phyloP scores from a whole-genome alignment of 2,329 filamentous ascomycete genomes.

The Annulohypoxylon truncatum region DNA sequence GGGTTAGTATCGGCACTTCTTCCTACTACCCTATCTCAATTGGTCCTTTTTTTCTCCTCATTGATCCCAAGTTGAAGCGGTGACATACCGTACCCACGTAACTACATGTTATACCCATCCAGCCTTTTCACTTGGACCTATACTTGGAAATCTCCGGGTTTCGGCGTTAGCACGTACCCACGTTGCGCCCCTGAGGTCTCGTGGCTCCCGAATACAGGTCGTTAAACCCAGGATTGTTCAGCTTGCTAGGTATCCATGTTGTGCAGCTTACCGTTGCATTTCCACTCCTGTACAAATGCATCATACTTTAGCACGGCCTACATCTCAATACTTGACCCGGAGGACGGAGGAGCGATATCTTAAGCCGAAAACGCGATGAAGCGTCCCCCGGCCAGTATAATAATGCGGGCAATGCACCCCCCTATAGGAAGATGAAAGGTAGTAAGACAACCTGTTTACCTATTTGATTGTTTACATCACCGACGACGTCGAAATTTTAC shows the following conservation, averaged over 20 bases:
- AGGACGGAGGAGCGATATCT: slow-evolving; percentile 11
- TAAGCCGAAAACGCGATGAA: slow-evolving; percentile 20
- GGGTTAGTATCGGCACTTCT: not conserved
- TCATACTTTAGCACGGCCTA: not conserved
- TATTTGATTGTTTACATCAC: not conserved
- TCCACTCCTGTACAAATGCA: not conserved
- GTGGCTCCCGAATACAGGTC: not conserved
- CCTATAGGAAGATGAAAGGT: not conserved
- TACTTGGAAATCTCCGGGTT: not conserved
- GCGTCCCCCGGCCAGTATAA: slow-evolving; percentile 16
- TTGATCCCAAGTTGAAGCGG: not conserved
- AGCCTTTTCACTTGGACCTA: not conserved
- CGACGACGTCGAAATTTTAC: not conserved
- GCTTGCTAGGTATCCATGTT: not conserved
- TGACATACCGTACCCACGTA: not conserved
- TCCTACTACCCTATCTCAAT: not conserved
- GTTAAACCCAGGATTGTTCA: not conserved
- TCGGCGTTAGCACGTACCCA: slow-evolving; percentile 1
- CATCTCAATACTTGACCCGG: not conserved
- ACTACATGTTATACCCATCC: not conserved
- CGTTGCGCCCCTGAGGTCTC: not conserved
- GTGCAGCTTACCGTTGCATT: slow-evolving; percentile 3
- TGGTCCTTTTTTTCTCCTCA: not conserved
- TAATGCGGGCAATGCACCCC: not conserved
- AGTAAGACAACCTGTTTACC: not conserved